Base-by-base conservation (phyloP, 176 grass and related monocot species). In the Paspalum vaginatum region DNA sequence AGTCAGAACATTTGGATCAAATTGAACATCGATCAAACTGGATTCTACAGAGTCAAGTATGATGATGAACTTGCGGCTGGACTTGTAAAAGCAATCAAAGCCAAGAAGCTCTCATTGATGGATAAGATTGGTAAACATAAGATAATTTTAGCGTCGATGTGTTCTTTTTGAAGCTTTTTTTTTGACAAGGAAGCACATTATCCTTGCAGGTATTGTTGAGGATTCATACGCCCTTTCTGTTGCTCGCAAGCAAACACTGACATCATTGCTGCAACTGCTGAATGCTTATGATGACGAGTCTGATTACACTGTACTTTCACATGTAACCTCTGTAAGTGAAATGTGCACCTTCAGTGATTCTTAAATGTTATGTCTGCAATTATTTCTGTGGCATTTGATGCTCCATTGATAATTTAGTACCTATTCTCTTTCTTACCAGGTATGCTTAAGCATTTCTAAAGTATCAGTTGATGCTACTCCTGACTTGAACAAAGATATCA, bases 11-110 rank as follows among this genome's bases (percentile, higher is more conserved):
- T 68, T 73, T 98, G 92, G 95, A 83, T 98, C 71, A 98, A 98
- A 85, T 41, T 98, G 83, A 98, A 98, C 68, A 80, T 87, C 10
- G 66, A 95, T 64, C 95, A 95, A 85, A 95, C 86, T 75, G 90
- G 95, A 60, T 98, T 98, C 81, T 98, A 93, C 62, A 82, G 95
- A 76, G 90, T 95, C 43, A 93, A 95, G 68, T 98, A 98, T 79
- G 95, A 98, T 88, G 88, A 91, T 86, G 83, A 93, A 83, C 90
- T 98, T 88, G 83, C 86, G 76, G 78, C 78, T 75, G 81, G 92
- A 76, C 90, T 98, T 62, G 62, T 74, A 86, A 89, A 85, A 39
- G 95, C 92, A 39, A 85, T 95, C 72, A 85, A 98, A 72, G 62
- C 78, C 54, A 87, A 91, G 32, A 83, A 91, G 48, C 81, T 95